Evolutionary conservation across 2,329 filamentous ascomycete species (phyloP), one percentile per base, ranked within the genome.

Genomic region (Pseudopithomyces chartarum): DNA sequence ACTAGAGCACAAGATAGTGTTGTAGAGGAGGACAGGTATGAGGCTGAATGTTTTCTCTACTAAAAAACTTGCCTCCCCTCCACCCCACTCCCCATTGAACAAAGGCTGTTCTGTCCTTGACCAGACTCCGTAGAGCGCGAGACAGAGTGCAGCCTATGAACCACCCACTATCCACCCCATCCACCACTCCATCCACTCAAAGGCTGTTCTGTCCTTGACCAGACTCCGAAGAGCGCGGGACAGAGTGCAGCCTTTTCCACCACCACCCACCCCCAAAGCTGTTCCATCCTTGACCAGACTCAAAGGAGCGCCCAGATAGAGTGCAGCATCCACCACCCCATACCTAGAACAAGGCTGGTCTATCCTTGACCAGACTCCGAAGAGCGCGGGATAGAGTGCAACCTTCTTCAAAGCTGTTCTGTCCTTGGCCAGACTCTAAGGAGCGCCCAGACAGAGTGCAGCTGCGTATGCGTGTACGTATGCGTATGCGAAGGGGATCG

Each of bases 211-310:
- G 43, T 46, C 43, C 2, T 46, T 46, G 43, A 46, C 43, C 43
- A 33, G 26, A 46, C 43, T 46, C 26, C 8, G 19, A 6, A 19
- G 43, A 46, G 43, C 43, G 43, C 43, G 23, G n/a, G 43, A 46
- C 43, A 46, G 43, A 46, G 43, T 33, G 43, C 43, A 46, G 43
- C 45, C 23, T 48, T 32, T 32, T 36, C 45, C 45, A 52, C 38
- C 40, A 44, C 49, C 29, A 44, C 39, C 49, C 44, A 36, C 26
- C 4, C 26, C 26, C 4, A 29, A 29, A 8, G 26, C 26, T 29
- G 26, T 29, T 29, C 26, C 8, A 8, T 29, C 26, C 8, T 29
- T 29, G 26, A 29, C 26, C 26, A 29, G 26, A 29, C 26, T 29
- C 26, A 29, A 5, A 29, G n/a, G 26, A 29, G 26, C 26, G 26